Base-by-base conservation (phyloP, 2,329 filamentous ascomycete genomes). In the Fusarium equiseti region DNA sequence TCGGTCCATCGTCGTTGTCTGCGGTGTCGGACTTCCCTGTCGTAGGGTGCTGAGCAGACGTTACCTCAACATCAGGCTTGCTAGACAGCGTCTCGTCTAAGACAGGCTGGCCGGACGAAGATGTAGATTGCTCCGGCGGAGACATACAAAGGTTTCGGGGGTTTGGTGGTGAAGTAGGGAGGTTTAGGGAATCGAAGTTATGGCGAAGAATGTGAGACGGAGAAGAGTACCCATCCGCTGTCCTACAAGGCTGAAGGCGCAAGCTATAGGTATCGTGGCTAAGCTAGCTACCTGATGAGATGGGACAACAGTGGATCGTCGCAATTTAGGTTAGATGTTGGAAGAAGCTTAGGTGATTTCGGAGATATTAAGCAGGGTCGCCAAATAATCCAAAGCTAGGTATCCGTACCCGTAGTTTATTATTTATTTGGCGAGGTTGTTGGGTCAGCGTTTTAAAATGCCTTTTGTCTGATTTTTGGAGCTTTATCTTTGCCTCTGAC, bases 141-240 rank as follows among this genome's bases (percentile, higher is more conserved):
- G 79, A 81, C 79, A 81, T 81, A 72, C 79, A 80, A 75, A 66
- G 71, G 46, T 73, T 71, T 59, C 55, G 49, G 45, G 42, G 38
- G 24, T 59, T 64, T 56, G 18, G 20, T 46, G 50, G 35, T 15
- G 38, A 48, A 53, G 49, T 22, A 56, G 35, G 26, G 48, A 38
- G 40, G 20, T 15, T 38, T 56, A 35, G 31, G 42, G 38, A 16
- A 45, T 56, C 44, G 44, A 29, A 27, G 35, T 64, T 53, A 64
- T 46, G 67, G 63, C 43, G 59, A 69, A 53, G 55, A 62, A 57
- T 52, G 60, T 72, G 43, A 62, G 57, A 66, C 42, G 54, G 63
- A 51, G 58, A 49, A 64, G 62, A 51, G 66, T 68, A 56, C 70
- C 74, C 74, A 76, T 76, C 59, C 66, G 71, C 62, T 67, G 68